Conservation (phyloP, 306 rosid genomes). For the Begonia fuchsioides region DNA sequence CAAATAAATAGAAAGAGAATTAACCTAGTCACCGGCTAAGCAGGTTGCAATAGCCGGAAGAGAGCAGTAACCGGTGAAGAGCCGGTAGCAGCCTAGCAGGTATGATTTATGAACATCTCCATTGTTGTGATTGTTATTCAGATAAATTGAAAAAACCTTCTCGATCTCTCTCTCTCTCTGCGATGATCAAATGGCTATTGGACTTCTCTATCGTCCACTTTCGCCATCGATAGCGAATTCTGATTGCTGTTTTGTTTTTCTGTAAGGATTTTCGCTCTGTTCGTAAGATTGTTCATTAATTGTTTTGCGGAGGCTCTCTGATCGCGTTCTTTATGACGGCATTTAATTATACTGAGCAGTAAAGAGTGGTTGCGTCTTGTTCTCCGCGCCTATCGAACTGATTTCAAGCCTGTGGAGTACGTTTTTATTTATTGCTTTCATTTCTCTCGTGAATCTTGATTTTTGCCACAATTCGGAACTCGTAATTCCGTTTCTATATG, state of each 20-base stretch:
- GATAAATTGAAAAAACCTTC: background rate
- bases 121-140: constrained; percentile 28
- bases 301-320: constrained; percentile 23
- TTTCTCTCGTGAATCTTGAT: too few species aligned
- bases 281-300: too few species aligned
- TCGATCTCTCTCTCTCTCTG: background rate
- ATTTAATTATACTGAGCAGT: constrained; percentile 9
- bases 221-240: background rate
- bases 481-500: background rate
- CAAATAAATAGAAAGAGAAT: too few species aligned
- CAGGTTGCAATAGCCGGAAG: too few species aligned
- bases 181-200: constrained; percentile 4
- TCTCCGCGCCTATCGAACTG: constrained; percentile 5
- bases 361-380: constrained; percentile 3
- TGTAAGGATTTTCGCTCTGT: too few species aligned
- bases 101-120: constrained; percentile 9
- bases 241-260: background rate
- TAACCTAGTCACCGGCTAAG: too few species aligned
- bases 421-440: background rate
- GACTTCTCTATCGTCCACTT: background rate
- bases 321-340: constrained; percentile 11
- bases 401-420: too few species aligned
- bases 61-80: constrained; percentile 10
- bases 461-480: background rate
- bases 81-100: constrained; percentile 31